phyloP scores from a whole-genome alignment of 106 monocot genomes.

The Alisma plantagoaquatica region DNA sequence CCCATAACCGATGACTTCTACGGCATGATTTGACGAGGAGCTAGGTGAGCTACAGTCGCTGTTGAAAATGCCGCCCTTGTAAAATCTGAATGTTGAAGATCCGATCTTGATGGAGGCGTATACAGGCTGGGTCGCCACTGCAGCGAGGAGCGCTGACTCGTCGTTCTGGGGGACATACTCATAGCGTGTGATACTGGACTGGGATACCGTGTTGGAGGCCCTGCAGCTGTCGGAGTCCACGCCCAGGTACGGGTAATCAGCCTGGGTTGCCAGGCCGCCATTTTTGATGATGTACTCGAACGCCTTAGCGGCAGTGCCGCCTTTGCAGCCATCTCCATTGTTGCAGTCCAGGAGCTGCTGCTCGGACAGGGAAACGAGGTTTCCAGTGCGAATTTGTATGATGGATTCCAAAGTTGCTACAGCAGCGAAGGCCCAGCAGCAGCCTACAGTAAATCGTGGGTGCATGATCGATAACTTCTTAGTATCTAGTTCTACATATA shows the following conservation, averaged over 20 bases:
- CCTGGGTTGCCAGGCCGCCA: background rate
- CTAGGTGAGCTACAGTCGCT: background rate
- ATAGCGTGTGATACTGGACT: background rate
- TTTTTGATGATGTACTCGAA: background rate
- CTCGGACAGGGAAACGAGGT: background rate
- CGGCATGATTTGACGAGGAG: background rate
- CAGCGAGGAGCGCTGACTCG: background rate
- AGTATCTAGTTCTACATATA: background rate
- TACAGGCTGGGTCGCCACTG: background rate
- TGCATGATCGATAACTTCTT: background rate
- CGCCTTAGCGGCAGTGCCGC: background rate
- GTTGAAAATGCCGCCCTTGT: background rate
- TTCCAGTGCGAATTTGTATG: background rate
- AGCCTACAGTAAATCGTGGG: background rate
- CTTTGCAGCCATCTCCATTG: background rate
- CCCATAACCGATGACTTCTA: background rate
- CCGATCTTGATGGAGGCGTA: background rate
- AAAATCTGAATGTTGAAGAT: background rate
- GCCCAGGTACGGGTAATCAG: background rate
- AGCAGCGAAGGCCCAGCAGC: constrained; percentile 2
- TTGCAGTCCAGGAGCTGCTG: background rate
- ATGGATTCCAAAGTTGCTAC: background rate
- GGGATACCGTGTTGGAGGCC: background rate
- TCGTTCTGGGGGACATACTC: background rate
- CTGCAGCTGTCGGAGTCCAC: background rate